Evolutionary conservation across 1,139 yeast genomes (phyloP).

Genomic region (Martiniozyma asiatica): DNA sequence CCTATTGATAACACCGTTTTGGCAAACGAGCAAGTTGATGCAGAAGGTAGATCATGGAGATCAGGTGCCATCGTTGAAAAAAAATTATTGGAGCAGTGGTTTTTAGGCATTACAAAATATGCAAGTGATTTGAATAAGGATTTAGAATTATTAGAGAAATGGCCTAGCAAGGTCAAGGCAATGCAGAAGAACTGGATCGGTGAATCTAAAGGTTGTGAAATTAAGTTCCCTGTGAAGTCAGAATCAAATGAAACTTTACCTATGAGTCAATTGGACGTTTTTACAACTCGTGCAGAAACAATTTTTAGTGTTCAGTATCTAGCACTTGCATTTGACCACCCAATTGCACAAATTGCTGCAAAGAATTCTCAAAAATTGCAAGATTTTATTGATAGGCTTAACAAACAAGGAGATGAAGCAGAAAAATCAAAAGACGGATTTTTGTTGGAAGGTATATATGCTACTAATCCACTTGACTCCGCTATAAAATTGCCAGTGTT

Average conservation of each 20-base stretch:
- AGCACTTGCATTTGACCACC: conserved; percentile 67
- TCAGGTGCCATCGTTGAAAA: conserved; percentile 93
- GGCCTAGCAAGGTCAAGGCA: conserved; percentile 83
- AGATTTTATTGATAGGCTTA: conserved; percentile 31
- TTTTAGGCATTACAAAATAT: conserved; percentile 73
- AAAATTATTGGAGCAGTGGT: conserved; percentile 77
- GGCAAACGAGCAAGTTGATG: conserved; percentile 94
- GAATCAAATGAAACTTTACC: conserved; percentile 8
- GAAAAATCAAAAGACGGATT: conserved; percentile 45
- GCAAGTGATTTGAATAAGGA: conserved; percentile 59
- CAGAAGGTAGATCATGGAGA: conserved; percentile 87
- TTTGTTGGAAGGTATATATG: conserved; percentile 33
- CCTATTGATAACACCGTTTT: conserved; percentile 89
- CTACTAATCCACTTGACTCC: conserved; percentile 47
- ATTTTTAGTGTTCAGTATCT: conserved; percentile 70
- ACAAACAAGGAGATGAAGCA: conserved; percentile 25
- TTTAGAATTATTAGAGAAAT: conserved; percentile 42
- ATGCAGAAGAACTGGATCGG: conserved; percentile 97
- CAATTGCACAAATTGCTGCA: conserved; percentile 34
- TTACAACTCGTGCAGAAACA: conserved; percentile 88
- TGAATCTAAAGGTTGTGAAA: conserved; percentile 66
- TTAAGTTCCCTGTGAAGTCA: conserved; percentile 28
- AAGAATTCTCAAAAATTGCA: conserved; percentile 29
- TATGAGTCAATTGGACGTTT: conserved; percentile 32
- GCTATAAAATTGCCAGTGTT: conserved; percentile 49